Base-by-base conservation (phyloP, 805 yeast genomes). In the Candida xiaguanensis region DNA sequence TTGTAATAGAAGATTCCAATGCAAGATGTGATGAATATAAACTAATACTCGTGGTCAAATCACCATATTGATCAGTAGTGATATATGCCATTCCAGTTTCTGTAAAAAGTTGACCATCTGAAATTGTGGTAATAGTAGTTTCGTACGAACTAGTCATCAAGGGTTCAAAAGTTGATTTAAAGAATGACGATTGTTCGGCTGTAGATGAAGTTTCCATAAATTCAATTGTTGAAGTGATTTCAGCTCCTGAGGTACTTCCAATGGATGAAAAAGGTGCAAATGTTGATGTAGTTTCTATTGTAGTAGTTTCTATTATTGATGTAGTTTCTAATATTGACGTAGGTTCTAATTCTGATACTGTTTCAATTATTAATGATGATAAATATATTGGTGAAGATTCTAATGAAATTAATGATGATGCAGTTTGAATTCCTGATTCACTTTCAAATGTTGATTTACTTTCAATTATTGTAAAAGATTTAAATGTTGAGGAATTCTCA, bases 81-180 rank as follows among this genome's bases (percentile, higher is more conserved):
- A 8, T 8, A 15, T 15, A 17, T 7, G 20, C 20, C 18, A 29
- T 5, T 15, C 20, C 20, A 20, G 46, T 31, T 7, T 8, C 31
- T 11, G 31, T 26, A 14, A 20, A 29, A n/a, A 8, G n/a, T 12
- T 28, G 26, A 5, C 43, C 47, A 14, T 42, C 41, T 5, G 28
- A 22, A 16, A 41, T 41, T 16, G 29, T 36, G 5, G 29, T 26
- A 9, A 26, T 26, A 3, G 53, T 51, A 2, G 40, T 40, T 19
- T 41, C 33, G 2, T 46, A 17, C 7, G 51, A 44, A n/a, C n/a
- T n/a, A n/a, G n/a, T n/a, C n/a, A n/a, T n/a, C n/a, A n/a, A n/a
- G n/a, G n/a, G n/a, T n/a, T n/a, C n/a, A n/a, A n/a, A n/a, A n/a
- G n/a, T n/a, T n/a, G n/a, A n/a, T n/a, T n/a, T n/a, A n/a, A n/a